These are phyloP conservation scores for Beta corolliflora DNA, from an alignment of 179 eudicot species.

Conservation along the genomic window DNA sequence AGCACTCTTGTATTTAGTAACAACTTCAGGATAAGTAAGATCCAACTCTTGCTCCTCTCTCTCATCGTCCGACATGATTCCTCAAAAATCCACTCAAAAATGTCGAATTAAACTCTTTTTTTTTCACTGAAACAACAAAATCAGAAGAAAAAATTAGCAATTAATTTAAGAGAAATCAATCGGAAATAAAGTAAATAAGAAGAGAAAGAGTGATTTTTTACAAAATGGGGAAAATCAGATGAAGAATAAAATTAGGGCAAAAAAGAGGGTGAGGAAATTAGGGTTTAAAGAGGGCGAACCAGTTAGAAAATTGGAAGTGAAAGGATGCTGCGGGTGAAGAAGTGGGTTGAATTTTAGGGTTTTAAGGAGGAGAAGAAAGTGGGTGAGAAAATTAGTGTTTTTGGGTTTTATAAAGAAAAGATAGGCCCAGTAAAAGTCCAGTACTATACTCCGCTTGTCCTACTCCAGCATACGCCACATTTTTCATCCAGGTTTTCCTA, in stretches of 20 bases:
- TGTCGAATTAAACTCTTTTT: too few species aligned
- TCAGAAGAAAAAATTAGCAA: neutral
- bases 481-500: neutral
- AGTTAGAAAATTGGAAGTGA: conserved; percentile 2
- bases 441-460: neutral
- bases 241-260: neutral
- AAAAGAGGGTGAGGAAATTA: neutral
- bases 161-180: neutral
- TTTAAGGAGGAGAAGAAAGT: neutral
- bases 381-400: neutral
- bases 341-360: neutral
- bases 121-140: conserved; percentile 13
- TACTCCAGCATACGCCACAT: conserved; percentile 9
- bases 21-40: conserved; percentile 85
- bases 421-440: conserved; percentile 8
- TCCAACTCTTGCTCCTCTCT: conserved; percentile 94
- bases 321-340: neutral
- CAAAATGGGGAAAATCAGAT: neutral
- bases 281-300: conserved; percentile 22
- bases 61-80: conserved; percentile 81
- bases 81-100: neutral
- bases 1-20: conserved; percentile 91
- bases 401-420: conserved; percentile 13
- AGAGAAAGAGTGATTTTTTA: neutral
- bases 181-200: neutral